A percentile compares a stretch with the other conserved stretches of the same genome.
phyloP scores from a whole-genome alignment of 257 asterid genomes.

The Echites panduratus region DNA sequence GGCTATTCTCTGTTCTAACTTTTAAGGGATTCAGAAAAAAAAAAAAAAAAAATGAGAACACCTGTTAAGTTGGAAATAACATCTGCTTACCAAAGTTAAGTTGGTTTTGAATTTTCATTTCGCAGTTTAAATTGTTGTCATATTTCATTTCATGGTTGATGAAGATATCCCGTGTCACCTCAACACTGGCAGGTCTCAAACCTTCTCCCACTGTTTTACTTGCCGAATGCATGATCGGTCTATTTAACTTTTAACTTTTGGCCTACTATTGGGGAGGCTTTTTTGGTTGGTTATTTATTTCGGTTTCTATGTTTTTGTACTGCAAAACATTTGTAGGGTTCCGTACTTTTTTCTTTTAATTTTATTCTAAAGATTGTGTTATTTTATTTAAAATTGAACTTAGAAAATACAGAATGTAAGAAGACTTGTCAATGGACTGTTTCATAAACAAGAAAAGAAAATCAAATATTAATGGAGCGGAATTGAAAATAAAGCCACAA shows the following conservation, averaged over 20 bases:
- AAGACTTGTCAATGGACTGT: not conserved
- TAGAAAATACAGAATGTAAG: not conserved
- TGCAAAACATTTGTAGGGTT: not conserved
- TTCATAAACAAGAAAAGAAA: too few relatives aligned
- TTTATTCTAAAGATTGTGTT: too few relatives aligned
- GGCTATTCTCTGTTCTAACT: constrained; percentile 10
- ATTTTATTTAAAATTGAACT: too few relatives aligned
- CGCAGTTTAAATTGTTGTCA: not conserved
- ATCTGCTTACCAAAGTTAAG: constrained; percentile 1
- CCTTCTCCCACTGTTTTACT: too few relatives aligned
- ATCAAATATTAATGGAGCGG: too few relatives aligned
- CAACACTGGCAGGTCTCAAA: not conserved
- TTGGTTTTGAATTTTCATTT: not conserved
- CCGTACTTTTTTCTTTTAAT: not conserved
- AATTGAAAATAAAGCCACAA: not conserved
- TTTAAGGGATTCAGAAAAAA: constrained; percentile 9
- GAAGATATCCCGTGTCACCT: not conserved
- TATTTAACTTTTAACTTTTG: too few relatives aligned
- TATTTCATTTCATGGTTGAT: constrained; percentile 5
- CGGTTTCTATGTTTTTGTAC: not conserved
- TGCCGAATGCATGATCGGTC: too few relatives aligned
- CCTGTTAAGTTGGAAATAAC: constrained; percentile 15
- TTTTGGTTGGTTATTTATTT: too few relatives aligned
- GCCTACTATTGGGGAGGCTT: not conserved
- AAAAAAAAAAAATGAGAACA: constrained; percentile 14